These are phyloP conservation scores for Ensete ventricosum DNA, from an alignment of 176 grass and related monocot species.

Conservation along the genomic window DNA sequence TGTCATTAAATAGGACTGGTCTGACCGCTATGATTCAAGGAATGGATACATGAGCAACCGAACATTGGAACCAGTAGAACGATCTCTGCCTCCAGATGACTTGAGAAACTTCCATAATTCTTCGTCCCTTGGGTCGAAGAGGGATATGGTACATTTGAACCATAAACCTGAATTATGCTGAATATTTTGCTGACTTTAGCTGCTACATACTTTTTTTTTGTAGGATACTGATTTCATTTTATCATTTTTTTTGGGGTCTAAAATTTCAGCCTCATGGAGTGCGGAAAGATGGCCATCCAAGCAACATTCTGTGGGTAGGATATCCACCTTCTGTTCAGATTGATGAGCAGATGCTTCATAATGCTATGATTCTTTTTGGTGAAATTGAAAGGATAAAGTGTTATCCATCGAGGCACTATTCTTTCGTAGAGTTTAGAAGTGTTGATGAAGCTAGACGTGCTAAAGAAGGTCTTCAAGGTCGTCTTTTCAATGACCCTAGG, in stretches of 20 bases:
- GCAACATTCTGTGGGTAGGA: slow-evolving; percentile 84
- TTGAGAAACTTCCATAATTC: slow-evolving; percentile 37
- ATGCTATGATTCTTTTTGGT: slow-evolving; percentile 75
- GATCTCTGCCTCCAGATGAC: slow-evolving; percentile 10
- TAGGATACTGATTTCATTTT: background rate
- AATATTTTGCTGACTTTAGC: slow-evolving; percentile 10
- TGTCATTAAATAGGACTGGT: slow-evolving; percentile 42
- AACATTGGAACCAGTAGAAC: slow-evolving; percentile 16
- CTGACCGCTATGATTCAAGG: slow-evolving; percentile 6
- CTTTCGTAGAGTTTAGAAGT: slow-evolving; percentile 81
- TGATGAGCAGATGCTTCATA: slow-evolving; percentile 58
- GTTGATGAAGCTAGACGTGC: slow-evolving; percentile 62
- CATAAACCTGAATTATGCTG: background rate
- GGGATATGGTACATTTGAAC: slow-evolving; percentile 22
- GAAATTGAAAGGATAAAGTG: slow-evolving; percentile 59
- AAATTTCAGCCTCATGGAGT: slow-evolving; percentile 34
- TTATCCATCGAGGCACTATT: slow-evolving; percentile 61
- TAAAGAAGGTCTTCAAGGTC: slow-evolving; percentile 77
- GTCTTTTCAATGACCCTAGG: slow-evolving; percentile 71
- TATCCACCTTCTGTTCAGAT: slow-evolving; percentile 59
- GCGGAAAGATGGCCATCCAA: slow-evolving; percentile 44
- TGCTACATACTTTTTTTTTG: slow-evolving; percentile 1
- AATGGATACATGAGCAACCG: slow-evolving; percentile 27
- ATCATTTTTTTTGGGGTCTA: slow-evolving; percentile 15
- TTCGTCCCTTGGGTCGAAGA: slow-evolving; percentile 22